These are phyloP conservation scores for Zygosaccharomyces lentus DNA, from an alignment of 805 yeast species.

Conservation along the genomic window DNA sequence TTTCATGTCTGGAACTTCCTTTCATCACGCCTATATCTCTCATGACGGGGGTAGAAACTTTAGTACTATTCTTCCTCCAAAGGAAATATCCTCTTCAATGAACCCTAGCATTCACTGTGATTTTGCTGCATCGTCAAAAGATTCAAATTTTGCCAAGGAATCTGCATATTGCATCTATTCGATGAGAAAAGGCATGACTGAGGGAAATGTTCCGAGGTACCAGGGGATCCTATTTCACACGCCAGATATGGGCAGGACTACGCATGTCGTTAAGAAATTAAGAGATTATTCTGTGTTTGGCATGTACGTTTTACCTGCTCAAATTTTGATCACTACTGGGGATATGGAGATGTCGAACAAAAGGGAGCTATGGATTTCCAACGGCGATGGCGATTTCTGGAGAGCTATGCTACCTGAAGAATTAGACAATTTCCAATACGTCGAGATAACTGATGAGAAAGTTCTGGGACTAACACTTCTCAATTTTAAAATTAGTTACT, in stretches of 20 bases:
- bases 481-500: neutral
- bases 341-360: neutral
- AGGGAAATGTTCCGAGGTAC: neutral
- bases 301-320: neutral
- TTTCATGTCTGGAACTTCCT: neutral
- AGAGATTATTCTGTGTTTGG: neutral
- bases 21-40: neutral
- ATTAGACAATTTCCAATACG: neutral
- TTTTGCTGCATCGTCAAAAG: neutral
- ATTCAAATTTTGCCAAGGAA: neutral
- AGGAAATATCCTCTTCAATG: neutral
- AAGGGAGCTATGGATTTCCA: neutral
- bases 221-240: neutral
- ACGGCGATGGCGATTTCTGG: neutral
- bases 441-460: neutral
- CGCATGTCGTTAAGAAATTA: neutral
- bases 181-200: neutral
- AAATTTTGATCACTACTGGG: neutral
- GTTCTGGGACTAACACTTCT: neutral
- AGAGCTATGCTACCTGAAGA: neutral
- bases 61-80: neutral
- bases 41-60: constrained; percentile 1
- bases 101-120: neutral
- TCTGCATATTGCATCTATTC: neutral
- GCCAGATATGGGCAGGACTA: neutral